Evolutionary conservation across 768 basidiomycete species (phyloP).

Genomic region (Grammothele lineata): DNA sequence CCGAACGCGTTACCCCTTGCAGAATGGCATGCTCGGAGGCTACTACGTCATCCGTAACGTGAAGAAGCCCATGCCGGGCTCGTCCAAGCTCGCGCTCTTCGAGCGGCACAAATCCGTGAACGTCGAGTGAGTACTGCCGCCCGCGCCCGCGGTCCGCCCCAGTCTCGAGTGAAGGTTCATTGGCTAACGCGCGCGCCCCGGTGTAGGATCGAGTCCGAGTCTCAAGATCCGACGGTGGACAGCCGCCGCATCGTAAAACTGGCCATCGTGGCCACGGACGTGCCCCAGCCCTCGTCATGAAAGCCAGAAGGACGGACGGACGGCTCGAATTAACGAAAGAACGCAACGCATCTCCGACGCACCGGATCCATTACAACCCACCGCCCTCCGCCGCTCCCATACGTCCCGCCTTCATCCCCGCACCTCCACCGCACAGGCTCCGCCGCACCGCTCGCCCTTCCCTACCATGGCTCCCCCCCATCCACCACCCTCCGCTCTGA

Average conservation of each 20-base stretch:
- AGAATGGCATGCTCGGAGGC: conserved; percentile 49
- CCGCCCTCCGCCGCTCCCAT: too few relatives aligned
- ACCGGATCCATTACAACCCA: too few relatives aligned
- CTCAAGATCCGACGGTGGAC: conserved; percentile 31
- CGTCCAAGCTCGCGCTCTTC: conserved; percentile 31
- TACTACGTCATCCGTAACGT: conserved; percentile 50
- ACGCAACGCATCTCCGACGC: too few relatives aligned
- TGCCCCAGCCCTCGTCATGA: conserved; percentile 12
- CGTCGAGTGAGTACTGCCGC: conserved; percentile 37
- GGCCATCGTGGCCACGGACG: conserved; percentile 46
- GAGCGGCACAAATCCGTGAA: conserved; percentile 49
- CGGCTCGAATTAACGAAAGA: too few relatives aligned
- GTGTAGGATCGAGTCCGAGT: conserved; percentile 40
- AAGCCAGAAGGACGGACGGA: not conserved
- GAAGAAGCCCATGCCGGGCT: conserved; percentile 33
- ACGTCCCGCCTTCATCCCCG: too few relatives aligned
- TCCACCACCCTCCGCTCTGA: too few relatives aligned
- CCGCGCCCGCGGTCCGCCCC: too few relatives aligned
- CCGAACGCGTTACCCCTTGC: not conserved
- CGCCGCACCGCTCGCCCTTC: too few relatives aligned
- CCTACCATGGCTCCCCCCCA: too few relatives aligned
- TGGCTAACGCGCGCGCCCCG: too few relatives aligned
- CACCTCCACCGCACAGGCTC: too few relatives aligned
- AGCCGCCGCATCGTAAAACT: conserved; percentile 47
- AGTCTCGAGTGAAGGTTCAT: too few relatives aligned